A percentile compares a stretch with the other conserved stretches of the same genome.
Conservation (phyloP, 169 alveolate genomes). For the Plasmodium gonderi region DNA sequence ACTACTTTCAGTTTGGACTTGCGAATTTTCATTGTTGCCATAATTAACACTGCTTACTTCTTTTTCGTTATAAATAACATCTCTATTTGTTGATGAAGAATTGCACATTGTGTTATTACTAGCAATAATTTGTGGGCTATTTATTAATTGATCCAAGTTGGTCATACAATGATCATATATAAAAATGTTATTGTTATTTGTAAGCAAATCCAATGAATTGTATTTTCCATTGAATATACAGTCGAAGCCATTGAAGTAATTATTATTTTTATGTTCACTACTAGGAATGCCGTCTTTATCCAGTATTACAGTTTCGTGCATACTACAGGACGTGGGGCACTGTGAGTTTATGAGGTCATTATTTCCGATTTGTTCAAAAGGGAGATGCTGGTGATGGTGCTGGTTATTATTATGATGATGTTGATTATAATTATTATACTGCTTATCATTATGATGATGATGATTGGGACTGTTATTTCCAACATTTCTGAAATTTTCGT, state of each 20-base stretch:
- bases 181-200: background rate
- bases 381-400: too few relatives aligned
- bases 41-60: background rate
- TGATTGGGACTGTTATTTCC: too few relatives aligned
- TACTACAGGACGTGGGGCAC: background rate
- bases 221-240: background rate
- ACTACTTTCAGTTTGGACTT: background rate
- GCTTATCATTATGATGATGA: too few relatives aligned
- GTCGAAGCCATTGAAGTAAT: background rate
- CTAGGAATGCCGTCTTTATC: background rate
- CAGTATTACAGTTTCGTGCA: background rate
- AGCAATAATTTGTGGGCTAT: background rate
- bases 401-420: too few relatives aligned
- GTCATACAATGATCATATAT: background rate
- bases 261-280: background rate
- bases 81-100: background rate
- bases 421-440: too few relatives aligned
- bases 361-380: too few relatives aligned
- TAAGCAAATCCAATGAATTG: background rate
- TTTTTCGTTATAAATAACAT: slow-evolving; percentile 9
- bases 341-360: background rate
- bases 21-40: background rate
- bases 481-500: background rate
- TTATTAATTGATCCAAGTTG: background rate
- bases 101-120: background rate